Percentiles rank a stretch among this genome's conserved stretches.
phyloP scores from a whole-genome alignment of 1,284 basidiomycete species.

The Cryptococcus hybrid region DNA sequence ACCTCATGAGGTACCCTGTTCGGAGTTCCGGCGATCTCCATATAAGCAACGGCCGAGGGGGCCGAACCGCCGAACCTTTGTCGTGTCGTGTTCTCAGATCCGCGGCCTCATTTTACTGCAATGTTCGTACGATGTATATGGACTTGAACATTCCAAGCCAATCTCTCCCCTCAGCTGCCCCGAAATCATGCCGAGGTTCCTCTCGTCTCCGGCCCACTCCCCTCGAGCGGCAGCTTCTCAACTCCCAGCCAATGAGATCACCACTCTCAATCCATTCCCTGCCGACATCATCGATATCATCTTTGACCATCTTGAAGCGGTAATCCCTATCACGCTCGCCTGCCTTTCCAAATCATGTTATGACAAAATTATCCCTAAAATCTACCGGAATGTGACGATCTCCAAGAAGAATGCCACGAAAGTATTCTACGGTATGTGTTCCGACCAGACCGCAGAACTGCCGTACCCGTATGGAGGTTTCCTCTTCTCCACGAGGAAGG shows the following conservation, averaged over 20 bases:
- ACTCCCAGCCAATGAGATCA: not conserved
- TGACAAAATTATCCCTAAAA: not conserved
- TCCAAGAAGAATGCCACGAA: not conserved
- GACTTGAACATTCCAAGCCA: too few species aligned
- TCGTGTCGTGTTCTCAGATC: too few species aligned
- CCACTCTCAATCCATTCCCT: not conserved
- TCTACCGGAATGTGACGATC: not conserved
- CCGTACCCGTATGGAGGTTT: constrained; percentile 5
- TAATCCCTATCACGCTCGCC: not conserved
- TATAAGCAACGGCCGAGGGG: too few species aligned
- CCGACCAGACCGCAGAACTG: constrained; percentile 1
- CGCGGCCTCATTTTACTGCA: too few species aligned
- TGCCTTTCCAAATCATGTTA: constrained; percentile 2
- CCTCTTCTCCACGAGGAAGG: not conserved
- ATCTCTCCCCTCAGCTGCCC: not conserved
- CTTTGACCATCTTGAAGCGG: constrained; percentile 1
- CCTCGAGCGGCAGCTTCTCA: not conserved
- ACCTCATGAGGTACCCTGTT: too few species aligned
- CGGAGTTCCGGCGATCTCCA: too few species aligned
- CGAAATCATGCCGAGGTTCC: not conserved
- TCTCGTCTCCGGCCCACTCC: not conserved
- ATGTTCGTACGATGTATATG: too few species aligned
- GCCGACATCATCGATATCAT: constrained; percentile 2
- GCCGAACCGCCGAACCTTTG: too few species aligned
- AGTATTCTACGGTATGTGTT: constrained; percentile 3